A percentile compares a stretch with the other conserved stretches of the same genome.
Conservation (phyloP, 2,329 filamentous ascomycete species). For the Cryphonectria carpinicola region DNA sequence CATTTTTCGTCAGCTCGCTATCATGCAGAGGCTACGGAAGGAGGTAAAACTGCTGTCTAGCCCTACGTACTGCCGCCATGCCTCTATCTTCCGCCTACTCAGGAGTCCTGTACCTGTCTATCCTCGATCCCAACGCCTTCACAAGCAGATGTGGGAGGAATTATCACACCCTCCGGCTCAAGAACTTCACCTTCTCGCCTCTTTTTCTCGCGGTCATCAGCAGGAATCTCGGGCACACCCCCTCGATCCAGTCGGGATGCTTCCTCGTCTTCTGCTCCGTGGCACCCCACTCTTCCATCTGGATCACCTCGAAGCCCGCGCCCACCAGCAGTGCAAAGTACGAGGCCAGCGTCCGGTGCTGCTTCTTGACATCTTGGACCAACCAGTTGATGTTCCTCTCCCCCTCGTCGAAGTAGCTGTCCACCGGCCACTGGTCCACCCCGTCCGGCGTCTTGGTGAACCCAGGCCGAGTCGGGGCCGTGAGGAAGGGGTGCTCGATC, state of each 20-base stretch:
- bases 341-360: slow-evolving; percentile 49
- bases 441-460: slow-evolving; percentile 34
- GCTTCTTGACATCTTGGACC: slow-evolving; percentile 47
- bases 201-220: slow-evolving; percentile 29
- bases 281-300: slow-evolving; percentile 43
- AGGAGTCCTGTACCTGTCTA: not conserved
- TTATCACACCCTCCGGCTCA: slow-evolving; percentile 1
- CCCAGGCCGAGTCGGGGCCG: slow-evolving; percentile 42
- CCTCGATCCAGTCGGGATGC: slow-evolving; percentile 32
- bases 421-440: slow-evolving; percentile 45
- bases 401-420: slow-evolving; percentile 48
- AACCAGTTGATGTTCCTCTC: slow-evolving; percentile 47
- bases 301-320: slow-evolving; percentile 43
- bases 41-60: not conserved
- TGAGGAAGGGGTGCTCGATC: slow-evolving; percentile 52
- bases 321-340: slow-evolving; percentile 44
- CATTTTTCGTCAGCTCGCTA: not conserved
- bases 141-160: not conserved
- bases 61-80: not conserved
- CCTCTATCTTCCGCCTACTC: not conserved
- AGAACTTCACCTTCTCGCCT: slow-evolving; percentile 13
- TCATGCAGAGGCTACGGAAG: not conserved
- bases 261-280: slow-evolving; percentile 32
- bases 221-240: slow-evolving; percentile 30
- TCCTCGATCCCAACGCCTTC: not conserved